These are phyloP conservation scores for Trichomonascaceae sp. DNA, from an alignment of 1,139 yeast genomes.

Conservation along the genomic window DNA sequence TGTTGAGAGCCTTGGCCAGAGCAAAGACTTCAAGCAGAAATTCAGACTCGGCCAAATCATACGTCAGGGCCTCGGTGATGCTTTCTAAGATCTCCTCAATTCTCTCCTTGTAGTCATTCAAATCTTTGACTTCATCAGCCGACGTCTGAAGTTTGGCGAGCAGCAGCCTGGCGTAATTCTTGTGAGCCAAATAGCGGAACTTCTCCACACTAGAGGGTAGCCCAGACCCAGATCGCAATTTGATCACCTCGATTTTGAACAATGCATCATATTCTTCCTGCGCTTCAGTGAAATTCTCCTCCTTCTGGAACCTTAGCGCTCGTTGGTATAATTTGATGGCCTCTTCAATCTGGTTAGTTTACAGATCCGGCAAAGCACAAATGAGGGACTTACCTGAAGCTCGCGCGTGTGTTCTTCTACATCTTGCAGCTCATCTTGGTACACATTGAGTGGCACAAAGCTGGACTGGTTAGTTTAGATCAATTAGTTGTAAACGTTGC, in stretches of 20 bases:
- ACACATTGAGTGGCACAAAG: conserved; percentile 68
- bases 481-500: too few relatives aligned
- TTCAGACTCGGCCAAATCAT: conserved; percentile 21
- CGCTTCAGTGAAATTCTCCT: conserved; percentile 37
- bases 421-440: conserved; percentile 60
- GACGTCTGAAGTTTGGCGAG: conserved; percentile 35
- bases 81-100: conserved; percentile 21
- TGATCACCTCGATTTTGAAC: conserved; percentile 55
- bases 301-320: conserved; percentile 52
- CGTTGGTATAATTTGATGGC: conserved; percentile 64
- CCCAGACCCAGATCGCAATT: conserved; percentile 17
- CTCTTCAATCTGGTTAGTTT: conserved; percentile 51
- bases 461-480: conserved; percentile 33
- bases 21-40: conserved; percentile 18
- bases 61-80: conserved; percentile 23
- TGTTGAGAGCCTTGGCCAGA: conserved; percentile 19
- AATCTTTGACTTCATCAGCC: conserved; percentile 10
- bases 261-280: conserved; percentile 44
- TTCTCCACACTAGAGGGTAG: conserved; percentile 61
- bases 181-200: conserved; percentile 60
- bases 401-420: conserved; percentile 84
- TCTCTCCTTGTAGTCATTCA: conserved; percentile 16
- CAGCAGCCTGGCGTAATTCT: conserved; percentile 69
- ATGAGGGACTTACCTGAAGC: conserved; percentile 30
- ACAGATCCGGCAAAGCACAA: not conserved